A percentile compares a stretch with the other conserved stretches of the same genome.
These are phyloP conservation scores for Yarrowia sp. DNA, from an alignment of 805 yeast species.

Conservation along the genomic window DNA sequence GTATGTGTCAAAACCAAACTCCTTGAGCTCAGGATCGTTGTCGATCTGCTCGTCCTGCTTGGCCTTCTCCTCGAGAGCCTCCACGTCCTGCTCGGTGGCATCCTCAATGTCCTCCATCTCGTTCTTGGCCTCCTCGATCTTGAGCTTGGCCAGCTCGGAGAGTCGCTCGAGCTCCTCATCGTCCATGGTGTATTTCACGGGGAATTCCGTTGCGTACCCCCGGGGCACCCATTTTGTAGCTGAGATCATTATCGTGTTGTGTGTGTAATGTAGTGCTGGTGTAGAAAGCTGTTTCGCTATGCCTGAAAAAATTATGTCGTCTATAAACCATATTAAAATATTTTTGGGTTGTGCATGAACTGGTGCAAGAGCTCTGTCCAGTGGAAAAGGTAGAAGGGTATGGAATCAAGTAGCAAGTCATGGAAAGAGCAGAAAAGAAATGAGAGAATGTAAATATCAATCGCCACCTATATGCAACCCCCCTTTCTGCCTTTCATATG, in stretches of 20 bases:
- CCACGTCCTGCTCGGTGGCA: conserved; percentile 36
- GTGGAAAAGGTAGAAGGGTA: no score
- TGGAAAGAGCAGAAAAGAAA: not conserved
- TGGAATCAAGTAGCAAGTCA: no score
- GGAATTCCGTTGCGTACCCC: conserved; percentile 90
- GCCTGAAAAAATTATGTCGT: conserved; percentile 17
- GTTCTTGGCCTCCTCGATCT: conserved; percentile 70
- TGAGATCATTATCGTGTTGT: conserved; percentile 61
- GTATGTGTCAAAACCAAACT: conserved; percentile 80
- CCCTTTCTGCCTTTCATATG: not conserved
- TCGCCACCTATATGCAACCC: not conserved
- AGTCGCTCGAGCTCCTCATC: conserved; percentile 93
- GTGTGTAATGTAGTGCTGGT: not conserved
- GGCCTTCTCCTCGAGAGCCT: conserved; percentile 27
- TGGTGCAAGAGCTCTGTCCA: not conserved
- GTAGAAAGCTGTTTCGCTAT: not conserved
- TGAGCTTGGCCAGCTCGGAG: conserved; percentile 75
- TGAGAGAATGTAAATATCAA: not conserved
- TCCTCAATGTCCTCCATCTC: conserved; percentile 46
- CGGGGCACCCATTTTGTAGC: conserved; percentile 95
- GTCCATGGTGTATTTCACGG: conserved; percentile 79
- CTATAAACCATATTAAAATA: conserved; percentile 12
- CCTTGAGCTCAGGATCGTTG: conserved; percentile 53
- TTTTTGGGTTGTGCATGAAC: conserved; percentile 9
- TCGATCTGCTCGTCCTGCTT: conserved; percentile 26